Conservation (phyloP, 805 yeast genomes). For the Lipomyces oligophaga region DNA sequence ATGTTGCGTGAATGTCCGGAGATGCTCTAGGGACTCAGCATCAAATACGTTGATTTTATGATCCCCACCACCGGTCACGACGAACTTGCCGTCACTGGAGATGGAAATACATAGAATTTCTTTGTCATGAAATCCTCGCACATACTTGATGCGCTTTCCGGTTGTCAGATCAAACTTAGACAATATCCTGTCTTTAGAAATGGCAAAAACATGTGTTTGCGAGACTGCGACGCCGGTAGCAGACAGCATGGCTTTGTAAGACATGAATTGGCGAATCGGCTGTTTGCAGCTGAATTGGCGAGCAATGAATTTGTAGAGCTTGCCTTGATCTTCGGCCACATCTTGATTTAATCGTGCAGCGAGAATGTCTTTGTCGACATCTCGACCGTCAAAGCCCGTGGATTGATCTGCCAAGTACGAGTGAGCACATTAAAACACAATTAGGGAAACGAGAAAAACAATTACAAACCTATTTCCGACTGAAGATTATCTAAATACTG, state of each 20-base stretch:
- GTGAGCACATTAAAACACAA: neutral
- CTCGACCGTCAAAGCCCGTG: conserved; percentile 76
- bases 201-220: conserved; percentile 56
- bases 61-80: conserved; percentile 89
- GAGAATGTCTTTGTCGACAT: conserved; percentile 81
- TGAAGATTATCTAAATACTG: conserved; percentile 81
- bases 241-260: conserved; percentile 9
- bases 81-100: conserved; percentile 79
- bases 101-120: conserved; percentile 76
- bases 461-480: conserved; percentile 42
- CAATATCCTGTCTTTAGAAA: conserved; percentile 74
- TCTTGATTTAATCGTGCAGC: conserved; percentile 77
- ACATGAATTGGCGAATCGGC: conserved; percentile 15
- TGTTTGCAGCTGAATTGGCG: conserved; percentile 3
- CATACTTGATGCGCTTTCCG: conserved; percentile 60
- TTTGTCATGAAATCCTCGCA: conserved; percentile 62
- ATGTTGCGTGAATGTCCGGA: conserved; percentile 70
- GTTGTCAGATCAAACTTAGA: conserved; percentile 74
- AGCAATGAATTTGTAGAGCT: conserved; percentile 54
- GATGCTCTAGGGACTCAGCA: conserved; percentile 66
- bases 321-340: conserved; percentile 86
- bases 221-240: conserved; percentile 17
- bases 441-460: neutral
- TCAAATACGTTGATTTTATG: conserved; percentile 82
- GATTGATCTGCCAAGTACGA: conserved; percentile 37